Evolutionary conservation across 2,329 filamentous ascomycete species (phyloP).

Genomic region (Claviceps spartinae): DNA sequence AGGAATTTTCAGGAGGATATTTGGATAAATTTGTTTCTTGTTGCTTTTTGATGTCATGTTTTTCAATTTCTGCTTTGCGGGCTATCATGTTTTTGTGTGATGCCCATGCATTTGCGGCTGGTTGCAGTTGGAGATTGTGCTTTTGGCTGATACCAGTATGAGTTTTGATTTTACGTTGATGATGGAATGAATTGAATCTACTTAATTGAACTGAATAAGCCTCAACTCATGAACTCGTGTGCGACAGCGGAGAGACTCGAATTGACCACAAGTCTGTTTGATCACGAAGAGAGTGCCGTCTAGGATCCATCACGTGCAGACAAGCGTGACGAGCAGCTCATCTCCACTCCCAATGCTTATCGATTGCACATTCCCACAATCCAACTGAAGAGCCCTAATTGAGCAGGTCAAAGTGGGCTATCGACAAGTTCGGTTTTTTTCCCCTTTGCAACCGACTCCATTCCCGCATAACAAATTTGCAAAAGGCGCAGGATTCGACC

Average conservation of each 20-base stretch:
- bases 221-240: neutral
- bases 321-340: neutral
- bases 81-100: conserved; percentile 6
- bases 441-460: conserved; percentile 4
- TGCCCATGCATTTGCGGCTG: conserved; percentile 2
- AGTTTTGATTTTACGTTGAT: neutral
- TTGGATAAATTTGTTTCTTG: conserved; percentile 9
- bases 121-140: conserved; percentile 2
- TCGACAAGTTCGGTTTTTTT: neutral
- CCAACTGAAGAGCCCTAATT: conserved; percentile 22
- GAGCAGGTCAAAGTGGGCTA: conserved; percentile 1
- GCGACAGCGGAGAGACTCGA: too few relatives aligned
- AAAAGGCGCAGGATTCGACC: conserved; percentile 69
- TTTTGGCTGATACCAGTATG: conserved; percentile 5
- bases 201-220: neutral
- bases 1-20: conserved; percentile 24
- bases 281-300: too few relatives aligned
- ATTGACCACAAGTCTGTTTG: too few relatives aligned
- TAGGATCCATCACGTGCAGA: neutral
- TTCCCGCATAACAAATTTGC: conserved; percentile 4
- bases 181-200: conserved; percentile 1
- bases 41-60: neutral
- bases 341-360: neutral
- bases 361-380: neutral
- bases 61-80: neutral